A percentile compares a stretch with the other conserved stretches of the same genome.
These are phyloP conservation scores for Rostrohypoxylon terebratum DNA, from an alignment of 495 filamentous ascomycete species.

Conservation along the genomic window DNA sequence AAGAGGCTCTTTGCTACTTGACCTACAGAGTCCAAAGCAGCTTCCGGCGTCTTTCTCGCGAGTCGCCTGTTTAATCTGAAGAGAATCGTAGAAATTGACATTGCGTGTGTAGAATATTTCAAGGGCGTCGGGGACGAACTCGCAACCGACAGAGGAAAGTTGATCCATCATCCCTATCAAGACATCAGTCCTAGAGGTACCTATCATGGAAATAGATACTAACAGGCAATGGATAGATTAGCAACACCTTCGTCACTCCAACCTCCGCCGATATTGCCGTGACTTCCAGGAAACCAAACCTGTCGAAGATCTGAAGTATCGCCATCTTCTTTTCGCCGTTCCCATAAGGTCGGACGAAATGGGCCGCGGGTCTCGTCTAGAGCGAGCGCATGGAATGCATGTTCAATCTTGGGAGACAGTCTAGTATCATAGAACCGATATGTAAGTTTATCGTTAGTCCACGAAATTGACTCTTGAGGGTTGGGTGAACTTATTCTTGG, in stretches of 20 bases:
- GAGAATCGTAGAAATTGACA: conserved; percentile 57
- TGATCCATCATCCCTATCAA: conserved; percentile 73
- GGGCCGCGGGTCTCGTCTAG: conserved; percentile 74
- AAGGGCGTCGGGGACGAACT: conserved; percentile 65
- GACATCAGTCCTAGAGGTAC: conserved; percentile 16
- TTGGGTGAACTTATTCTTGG: conserved; percentile 56
- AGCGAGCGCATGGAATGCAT: conserved; percentile 80
- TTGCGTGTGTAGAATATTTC: conserved; percentile 62
- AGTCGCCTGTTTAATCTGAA: conserved; percentile 42
- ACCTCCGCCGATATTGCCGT: conserved; percentile 74
- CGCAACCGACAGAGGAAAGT: conserved; percentile 69
- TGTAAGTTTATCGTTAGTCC: conserved; percentile 42
- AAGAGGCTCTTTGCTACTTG: conserved; percentile 25
- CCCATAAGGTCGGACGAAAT: conserved; percentile 76
- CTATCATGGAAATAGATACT: conserved; percentile 29
- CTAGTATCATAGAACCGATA: conserved; percentile 71
- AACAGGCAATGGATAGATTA: conserved; percentile 74
- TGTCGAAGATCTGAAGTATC: conserved; percentile 68
- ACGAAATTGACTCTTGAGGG: background rate
- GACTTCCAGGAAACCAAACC: conserved; percentile 79
- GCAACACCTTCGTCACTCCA: conserved; percentile 64
- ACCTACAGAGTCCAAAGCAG: conserved; percentile 11
- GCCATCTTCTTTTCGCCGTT: conserved; percentile 51
- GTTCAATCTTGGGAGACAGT: conserved; percentile 67
- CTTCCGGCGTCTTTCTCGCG: conserved; percentile 26